Conservation (phyloP, 2,329 filamentous ascomycete species). For the Microcera coccophila region DNA sequence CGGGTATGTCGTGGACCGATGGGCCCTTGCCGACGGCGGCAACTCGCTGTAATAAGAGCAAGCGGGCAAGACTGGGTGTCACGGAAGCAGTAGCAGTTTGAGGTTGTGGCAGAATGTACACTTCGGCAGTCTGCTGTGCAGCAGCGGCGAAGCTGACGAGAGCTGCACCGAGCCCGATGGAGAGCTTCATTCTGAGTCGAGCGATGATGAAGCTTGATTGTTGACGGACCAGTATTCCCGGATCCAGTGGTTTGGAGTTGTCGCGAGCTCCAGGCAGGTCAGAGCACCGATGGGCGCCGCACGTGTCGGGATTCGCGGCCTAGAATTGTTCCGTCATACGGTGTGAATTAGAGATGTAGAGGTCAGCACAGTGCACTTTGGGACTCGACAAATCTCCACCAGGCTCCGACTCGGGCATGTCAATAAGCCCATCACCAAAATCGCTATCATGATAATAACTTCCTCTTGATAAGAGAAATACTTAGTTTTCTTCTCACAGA, state of each 20-base stretch:
- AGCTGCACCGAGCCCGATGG: constrained; percentile 37
- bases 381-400: constrained; percentile 1
- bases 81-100: constrained; percentile 39
- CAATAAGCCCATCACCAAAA: constrained; percentile 1
- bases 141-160: constrained; percentile 39
- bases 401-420: background rate
- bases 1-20: constrained; percentile 44
- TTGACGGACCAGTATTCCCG: constrained; percentile 10
- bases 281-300: constrained; percentile 17
- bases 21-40: constrained; percentile 45
- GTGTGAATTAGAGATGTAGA: constrained; percentile 4
- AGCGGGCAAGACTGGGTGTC: constrained; percentile 51
- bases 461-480: constrained; percentile 13
- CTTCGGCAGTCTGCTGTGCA: constrained; percentile 43
- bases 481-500: background rate
- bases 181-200: constrained; percentile 42
- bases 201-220: constrained; percentile 31
- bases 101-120: constrained; percentile 48
- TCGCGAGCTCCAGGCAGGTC: constrained; percentile 29
- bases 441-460: constrained; percentile 20
- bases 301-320: constrained; percentile 27
- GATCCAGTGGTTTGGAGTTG: constrained; percentile 25
- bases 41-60: constrained; percentile 57
- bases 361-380: constrained; percentile 1
- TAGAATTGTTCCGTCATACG: constrained; percentile 31